phyloP scores from a whole-genome alignment of 2,329 filamentous ascomycete genomes.

The Aureobasidium subglaciale region DNA sequence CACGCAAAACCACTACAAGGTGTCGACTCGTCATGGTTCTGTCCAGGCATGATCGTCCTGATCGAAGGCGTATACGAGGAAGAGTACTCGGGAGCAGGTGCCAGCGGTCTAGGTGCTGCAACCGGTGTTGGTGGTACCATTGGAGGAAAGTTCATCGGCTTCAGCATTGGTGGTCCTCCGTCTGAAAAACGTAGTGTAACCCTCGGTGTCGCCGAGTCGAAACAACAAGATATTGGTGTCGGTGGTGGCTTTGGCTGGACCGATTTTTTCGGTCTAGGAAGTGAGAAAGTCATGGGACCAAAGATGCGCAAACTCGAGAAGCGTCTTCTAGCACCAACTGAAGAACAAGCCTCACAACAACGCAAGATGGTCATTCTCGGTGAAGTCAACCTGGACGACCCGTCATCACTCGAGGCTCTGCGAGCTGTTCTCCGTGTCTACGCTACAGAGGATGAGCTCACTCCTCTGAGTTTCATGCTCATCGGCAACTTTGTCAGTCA shows the following conservation, averaged over 20 bases:
- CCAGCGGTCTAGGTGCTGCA: constrained; percentile 54
- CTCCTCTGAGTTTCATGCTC: constrained; percentile 64
- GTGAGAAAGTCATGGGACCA: constrained; percentile 72
- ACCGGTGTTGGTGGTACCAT: constrained; percentile 83
- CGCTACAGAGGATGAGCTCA: constrained; percentile 53
- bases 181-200: constrained; percentile 78
- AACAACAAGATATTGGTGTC: constrained; percentile 20
- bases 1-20: constrained; percentile 71
- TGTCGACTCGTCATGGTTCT: constrained; percentile 79
- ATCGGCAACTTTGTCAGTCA: constrained; percentile 72
- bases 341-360: constrained; percentile 22
- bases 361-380: constrained; percentile 67
- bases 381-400: constrained; percentile 79
- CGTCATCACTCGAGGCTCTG: constrained; percentile 72
- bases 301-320: constrained; percentile 78
- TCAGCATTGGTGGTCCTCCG: constrained; percentile 85
- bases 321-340: constrained; percentile 47
- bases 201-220: constrained; percentile 57
- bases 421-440: constrained; percentile 72
- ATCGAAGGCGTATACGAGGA: constrained; percentile 97
- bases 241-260: constrained; percentile 87
- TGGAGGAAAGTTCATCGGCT: constrained; percentile 83
- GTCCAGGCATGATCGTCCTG: constrained; percentile 90
- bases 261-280: constrained; percentile 87
- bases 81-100: constrained; percentile 65